Base-by-base conservation (phyloP, 371 early-diverging fungal genomes). In the Mortierella sp. region DNA sequence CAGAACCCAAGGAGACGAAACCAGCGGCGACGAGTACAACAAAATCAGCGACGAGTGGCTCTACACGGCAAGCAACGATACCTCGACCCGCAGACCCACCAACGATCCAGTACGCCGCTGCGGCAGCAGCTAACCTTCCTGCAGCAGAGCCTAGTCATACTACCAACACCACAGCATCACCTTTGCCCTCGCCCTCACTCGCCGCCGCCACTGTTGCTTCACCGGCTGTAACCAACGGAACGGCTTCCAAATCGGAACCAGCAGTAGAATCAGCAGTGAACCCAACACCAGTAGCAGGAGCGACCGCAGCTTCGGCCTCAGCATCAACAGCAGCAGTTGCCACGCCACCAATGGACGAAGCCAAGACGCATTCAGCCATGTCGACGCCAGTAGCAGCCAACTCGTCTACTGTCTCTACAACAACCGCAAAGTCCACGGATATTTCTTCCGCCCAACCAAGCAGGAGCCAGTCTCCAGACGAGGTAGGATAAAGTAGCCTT, bases 1-100 rank as follows among this genome's bases (percentile, higher is more conserved):
- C 73, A 37, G 80, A 84, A 41, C 19, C 66, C 45, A 84, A 80
- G 67, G 78, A 77, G 14, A 43, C 80, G 48, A 75, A 76, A 48
- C 63, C 68, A 47, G n/a, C 69, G 31, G 24, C 45, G 9, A 24
- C 77, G 39, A 1, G 72, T 48, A 64, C 47, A 26, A 58, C 76
- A 41, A 58, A 66, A 43, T 39, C 45, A 19, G 63, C 67, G 8
- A 16, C 29, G 2, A 65, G n/a, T 24, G 66, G 39, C 2, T 19
- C 71, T 14, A 47, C 29, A 47, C 76, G 67, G 7, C 71, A 52
- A 66, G 8, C 76, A 26, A 24, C 67, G 14, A 29, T 50, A 48
- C 66, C 76, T 26, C 76, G 69, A 29, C n/a, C 44, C 19, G 67
- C 40, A 29, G 61, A 70, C 41, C 58, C 76, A 16, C 76, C 71